These are phyloP conservation scores for Pythium vanterpoolii DNA, from an alignment of 352 stramenopile genomes.

Conservation along the genomic window DNA sequence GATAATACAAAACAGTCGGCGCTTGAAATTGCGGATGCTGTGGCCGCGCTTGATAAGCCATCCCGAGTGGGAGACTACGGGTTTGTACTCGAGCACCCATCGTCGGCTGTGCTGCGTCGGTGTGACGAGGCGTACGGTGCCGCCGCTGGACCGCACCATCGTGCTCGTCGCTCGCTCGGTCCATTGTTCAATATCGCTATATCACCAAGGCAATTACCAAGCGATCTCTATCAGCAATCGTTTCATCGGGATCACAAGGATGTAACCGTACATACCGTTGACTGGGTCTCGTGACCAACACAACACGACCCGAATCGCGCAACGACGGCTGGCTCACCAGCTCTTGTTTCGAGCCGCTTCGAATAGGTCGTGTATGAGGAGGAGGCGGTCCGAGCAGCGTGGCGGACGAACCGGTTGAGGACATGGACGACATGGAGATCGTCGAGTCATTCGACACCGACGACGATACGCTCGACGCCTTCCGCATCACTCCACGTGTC, in stretches of 20 bases:
- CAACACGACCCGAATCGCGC: slow-evolving; percentile 40
- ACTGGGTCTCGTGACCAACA: slow-evolving; percentile 73
- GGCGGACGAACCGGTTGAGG: neutral
- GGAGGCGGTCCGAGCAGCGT: neutral
- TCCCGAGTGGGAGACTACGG: slow-evolving; percentile 73
- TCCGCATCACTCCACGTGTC: neutral
- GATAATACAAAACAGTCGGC: slow-evolving; percentile 82
- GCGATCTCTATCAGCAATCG: too few species aligned
- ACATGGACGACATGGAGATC: slow-evolving; percentile 1
- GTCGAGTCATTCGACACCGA: slow-evolving; percentile 11
- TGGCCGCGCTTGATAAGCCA: slow-evolving; percentile 86
- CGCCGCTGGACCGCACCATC: slow-evolving; percentile 59
- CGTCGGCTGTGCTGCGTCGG: slow-evolving; percentile 58
- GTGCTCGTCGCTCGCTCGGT: slow-evolving; percentile 73
- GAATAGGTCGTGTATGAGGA: neutral
- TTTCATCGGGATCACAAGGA: neutral
- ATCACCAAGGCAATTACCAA: too few species aligned
- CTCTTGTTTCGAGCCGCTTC: neutral
- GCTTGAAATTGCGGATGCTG: slow-evolving; percentile 81
- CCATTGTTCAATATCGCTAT: slow-evolving; percentile 79
- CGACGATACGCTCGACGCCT: slow-evolving; percentile 15
- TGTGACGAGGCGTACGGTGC: slow-evolving; percentile 36
- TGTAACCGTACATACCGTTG: slow-evolving; percentile 36
- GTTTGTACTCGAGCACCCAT: slow-evolving; percentile 83
- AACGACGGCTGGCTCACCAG: neutral